These are phyloP conservation scores for Nakazawaea populi DNA, from an alignment of 805 yeast species.

Conservation along the genomic window DNA sequence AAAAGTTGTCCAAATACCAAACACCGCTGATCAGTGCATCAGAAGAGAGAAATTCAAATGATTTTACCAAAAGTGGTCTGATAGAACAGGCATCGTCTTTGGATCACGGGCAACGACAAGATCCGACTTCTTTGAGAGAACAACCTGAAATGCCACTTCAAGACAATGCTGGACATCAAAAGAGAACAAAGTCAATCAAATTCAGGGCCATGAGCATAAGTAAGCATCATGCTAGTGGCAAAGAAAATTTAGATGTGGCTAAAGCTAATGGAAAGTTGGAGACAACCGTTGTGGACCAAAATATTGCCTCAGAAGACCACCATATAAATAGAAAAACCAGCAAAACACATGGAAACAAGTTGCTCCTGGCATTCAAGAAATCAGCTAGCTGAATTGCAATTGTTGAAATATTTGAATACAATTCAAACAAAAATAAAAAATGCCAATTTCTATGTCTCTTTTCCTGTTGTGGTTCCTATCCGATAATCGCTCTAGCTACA, in stretches of 20 bases:
- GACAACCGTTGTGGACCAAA: too few relatives aligned
- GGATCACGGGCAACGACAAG: neutral
- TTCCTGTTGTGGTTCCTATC: too few relatives aligned
- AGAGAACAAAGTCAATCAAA: conserved; percentile 1
- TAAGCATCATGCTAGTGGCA: neutral
- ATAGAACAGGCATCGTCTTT: neutral
- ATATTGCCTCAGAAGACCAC: neutral
- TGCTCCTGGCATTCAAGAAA: neutral
- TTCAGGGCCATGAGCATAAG: neutral
- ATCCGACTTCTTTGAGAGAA: neutral
- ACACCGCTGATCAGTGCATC: conserved; percentile 3
- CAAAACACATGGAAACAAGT: neutral
- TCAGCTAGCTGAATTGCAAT: neutral
- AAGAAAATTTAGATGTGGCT: neutral
- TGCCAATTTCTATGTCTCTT: too few relatives aligned
- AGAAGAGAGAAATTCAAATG: neutral
- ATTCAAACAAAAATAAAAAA: too few relatives aligned
- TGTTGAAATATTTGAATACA: neutral
- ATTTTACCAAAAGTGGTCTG: neutral
- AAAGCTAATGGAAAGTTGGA: too few relatives aligned
- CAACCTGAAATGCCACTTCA: conserved; percentile 3
- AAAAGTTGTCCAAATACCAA: conserved; percentile 6
- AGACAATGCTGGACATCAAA: neutral
- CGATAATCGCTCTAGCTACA: too few relatives aligned
- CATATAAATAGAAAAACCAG: neutral